Conservation (phyloP, 345 rosid species). For the Heritiera littoralis region DNA sequence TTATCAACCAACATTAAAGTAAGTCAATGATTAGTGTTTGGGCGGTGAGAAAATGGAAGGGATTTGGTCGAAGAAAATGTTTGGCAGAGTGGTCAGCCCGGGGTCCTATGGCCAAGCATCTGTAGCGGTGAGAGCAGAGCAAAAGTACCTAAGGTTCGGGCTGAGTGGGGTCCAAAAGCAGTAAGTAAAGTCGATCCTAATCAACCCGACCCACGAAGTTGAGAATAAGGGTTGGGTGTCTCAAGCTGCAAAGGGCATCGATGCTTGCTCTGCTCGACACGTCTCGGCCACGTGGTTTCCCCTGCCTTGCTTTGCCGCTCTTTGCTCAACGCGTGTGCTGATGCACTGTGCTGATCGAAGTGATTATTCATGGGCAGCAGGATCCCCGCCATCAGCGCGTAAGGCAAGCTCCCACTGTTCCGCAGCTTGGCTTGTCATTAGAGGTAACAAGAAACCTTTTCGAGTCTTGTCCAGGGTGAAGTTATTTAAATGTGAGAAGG, state of each 20-base stretch:
- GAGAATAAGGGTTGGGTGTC: neutral
- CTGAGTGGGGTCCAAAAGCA: conserved; percentile 9
- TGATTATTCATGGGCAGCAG: neutral
- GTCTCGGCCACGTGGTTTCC: conserved; percentile 24
- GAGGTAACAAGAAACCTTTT: no score
- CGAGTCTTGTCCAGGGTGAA: no score
- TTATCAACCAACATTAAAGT: no score
- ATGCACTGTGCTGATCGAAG: neutral
- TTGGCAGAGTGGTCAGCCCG: neutral
- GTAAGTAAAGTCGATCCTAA: neutral
- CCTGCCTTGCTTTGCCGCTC: neutral
- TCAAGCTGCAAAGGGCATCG: neutral
- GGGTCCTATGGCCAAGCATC: neutral
- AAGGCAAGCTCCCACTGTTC: no score
- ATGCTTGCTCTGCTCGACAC: conserved; percentile 16
- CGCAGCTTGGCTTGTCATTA: no score
- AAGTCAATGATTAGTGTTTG: no score
- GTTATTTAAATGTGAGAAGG: no score
- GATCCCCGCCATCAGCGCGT: neutral
- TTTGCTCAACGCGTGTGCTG: conserved; percentile 16
- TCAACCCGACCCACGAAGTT: neutral
- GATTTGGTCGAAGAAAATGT: neutral
- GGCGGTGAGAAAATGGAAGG: neutral
- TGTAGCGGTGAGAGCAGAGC: neutral
- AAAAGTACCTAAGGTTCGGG: neutral